Percentiles rank a stretch among this genome's conserved stretches.
phyloP scores from a whole-genome alignment of 225 moss, liverwort and hornwort genomes.

The Bryoerythrophyllum caledonicum region DNA sequence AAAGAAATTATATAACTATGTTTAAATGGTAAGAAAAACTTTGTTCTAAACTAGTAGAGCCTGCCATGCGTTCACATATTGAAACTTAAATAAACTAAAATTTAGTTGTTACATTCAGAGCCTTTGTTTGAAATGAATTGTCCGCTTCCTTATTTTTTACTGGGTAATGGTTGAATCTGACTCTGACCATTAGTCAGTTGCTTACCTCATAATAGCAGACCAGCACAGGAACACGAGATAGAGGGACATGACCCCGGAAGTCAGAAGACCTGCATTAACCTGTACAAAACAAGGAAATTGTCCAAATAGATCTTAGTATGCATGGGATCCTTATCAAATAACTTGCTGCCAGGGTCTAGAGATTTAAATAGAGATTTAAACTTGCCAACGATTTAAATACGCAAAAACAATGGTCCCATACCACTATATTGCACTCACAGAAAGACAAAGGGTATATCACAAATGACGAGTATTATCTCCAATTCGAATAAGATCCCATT shows the following conservation, averaged over 20 bases:
- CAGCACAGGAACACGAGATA: conserved; percentile 97
- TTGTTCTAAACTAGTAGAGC: no score
- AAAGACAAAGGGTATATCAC: not conserved
- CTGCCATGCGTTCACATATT: no score
- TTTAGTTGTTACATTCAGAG: no score
- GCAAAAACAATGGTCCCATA: not conserved
- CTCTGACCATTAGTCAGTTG: not conserved
- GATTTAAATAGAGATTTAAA: no score
- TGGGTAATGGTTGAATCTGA: no score
- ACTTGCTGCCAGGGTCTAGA: not conserved
- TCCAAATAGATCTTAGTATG: not conserved
- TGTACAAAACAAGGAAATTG: conserved; percentile 22
- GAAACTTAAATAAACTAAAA: no score
- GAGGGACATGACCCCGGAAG: conserved; percentile 79
- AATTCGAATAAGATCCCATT: no score
- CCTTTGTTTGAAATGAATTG: no score
- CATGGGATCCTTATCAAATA: not conserved
- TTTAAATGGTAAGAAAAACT: no score
- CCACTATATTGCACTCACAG: not conserved
- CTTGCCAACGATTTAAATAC: not conserved
- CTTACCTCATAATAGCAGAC: conserved; percentile 97
- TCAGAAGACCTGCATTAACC: conserved; percentile 93
- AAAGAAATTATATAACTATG: no score
- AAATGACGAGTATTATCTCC: not conserved
- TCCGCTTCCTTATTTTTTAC: no score